Evolutionary conservation across 352 stramenopile genomes (phyloP).

Genomic region (Pythium periplocum): DNA sequence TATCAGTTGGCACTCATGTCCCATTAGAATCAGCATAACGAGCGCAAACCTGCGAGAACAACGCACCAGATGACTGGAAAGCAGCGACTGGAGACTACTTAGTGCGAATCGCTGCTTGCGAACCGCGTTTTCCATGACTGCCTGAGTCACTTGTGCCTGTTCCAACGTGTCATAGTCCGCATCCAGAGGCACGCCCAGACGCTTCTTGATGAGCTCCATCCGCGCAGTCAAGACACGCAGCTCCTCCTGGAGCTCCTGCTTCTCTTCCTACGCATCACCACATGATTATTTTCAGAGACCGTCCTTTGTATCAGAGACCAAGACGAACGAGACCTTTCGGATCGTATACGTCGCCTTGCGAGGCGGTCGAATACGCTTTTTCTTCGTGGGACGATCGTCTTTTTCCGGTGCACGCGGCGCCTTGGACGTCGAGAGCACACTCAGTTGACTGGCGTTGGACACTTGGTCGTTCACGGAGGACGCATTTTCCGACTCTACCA

Average conservation of each 20-base stretch:
- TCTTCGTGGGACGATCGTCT: background rate
- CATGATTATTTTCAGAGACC: background rate
- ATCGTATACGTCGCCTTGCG: conserved; percentile 3
- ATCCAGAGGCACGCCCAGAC: conserved; percentile 4
- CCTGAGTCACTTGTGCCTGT: background rate
- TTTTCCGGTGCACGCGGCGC: too few species aligned
- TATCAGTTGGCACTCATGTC: background rate
- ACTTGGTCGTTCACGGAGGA: too few species aligned
- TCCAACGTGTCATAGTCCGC: conserved; percentile 4
- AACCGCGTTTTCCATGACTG: background rate
- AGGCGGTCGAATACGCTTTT: background rate
- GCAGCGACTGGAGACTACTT: background rate
- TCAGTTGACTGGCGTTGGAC: too few species aligned
- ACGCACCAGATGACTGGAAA: conserved; percentile 10
- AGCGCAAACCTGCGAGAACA: background rate
- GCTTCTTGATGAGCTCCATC: conserved; percentile 1
- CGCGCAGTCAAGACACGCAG: conserved; percentile 3
- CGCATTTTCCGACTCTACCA: too few species aligned
- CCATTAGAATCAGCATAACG: background rate
- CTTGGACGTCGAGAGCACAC: too few species aligned
- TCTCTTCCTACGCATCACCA: conserved; percentile 8
- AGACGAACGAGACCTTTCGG: conserved; percentile 2
- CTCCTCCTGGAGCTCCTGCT: conserved; percentile 7
- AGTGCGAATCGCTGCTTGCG: conserved; percentile 3
- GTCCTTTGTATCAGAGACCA: background rate